Percentiles rank a stretch among this genome's conserved stretches.
Conservation (phyloP, 164 flowering plant species). For the Berberis thunbergii region DNA sequence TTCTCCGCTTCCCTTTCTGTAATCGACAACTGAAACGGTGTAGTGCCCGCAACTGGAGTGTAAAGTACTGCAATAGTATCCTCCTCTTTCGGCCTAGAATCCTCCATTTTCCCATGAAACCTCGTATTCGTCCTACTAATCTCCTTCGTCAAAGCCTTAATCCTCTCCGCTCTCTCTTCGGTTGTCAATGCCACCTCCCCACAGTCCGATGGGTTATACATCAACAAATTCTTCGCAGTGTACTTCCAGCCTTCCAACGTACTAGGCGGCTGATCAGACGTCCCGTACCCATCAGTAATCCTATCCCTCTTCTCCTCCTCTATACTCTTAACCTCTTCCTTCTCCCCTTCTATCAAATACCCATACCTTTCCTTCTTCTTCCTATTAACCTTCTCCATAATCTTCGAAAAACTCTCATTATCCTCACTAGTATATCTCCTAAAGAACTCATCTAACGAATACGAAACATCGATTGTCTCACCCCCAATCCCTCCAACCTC, state of each 20-base stretch:
- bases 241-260: constrained; percentile 83
- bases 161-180: constrained; percentile 55
- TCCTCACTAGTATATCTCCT: constrained; percentile 89
- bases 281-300: constrained; percentile 86
- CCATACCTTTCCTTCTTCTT: constrained; percentile 73
- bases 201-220: constrained; percentile 72
- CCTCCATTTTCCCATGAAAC: constrained; percentile 63
- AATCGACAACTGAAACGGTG: constrained; percentile 47
- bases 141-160: constrained; percentile 73
- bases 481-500: constrained; percentile 9
- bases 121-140: constrained; percentile 41
- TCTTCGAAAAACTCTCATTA: constrained; percentile 72
- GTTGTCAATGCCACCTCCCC: constrained; percentile 75
- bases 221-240: constrained; percentile 73
- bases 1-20: constrained; percentile 53
- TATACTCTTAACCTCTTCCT: constrained; percentile 24
- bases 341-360: constrained; percentile 47
- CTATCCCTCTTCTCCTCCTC: constrained; percentile 49
- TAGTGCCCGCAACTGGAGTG: constrained; percentile 59
- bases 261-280: constrained; percentile 76
- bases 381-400: constrained; percentile 74
- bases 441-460: constrained; percentile 66
- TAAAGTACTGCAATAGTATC: constrained; percentile 66
- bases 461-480: constrained; percentile 22
- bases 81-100: constrained; percentile 54